These are phyloP conservation scores for Apostasia ramifera DNA, from an alignment of 106 monocot species.

Conservation along the genomic window DNA sequence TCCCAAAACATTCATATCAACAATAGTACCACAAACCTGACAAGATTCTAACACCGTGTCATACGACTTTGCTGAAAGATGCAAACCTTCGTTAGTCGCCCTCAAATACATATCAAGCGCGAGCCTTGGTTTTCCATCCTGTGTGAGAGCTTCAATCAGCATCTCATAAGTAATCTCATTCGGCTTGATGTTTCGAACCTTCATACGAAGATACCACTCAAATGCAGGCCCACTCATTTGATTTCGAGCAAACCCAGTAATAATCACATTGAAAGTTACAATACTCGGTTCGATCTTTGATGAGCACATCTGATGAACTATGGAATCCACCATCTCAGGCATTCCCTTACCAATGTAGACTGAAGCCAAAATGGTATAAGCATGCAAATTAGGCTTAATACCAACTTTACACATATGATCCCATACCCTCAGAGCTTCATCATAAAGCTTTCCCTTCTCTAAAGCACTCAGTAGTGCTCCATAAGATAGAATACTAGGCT, in stretches of 20 bases:
- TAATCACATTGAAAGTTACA: constrained; percentile 91
- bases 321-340: constrained; percentile 48
- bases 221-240: constrained; percentile 46
- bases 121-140: constrained; percentile 61
- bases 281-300: constrained; percentile 61
- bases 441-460: constrained; percentile 87
- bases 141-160: constrained; percentile 51
- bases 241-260: constrained; percentile 57
- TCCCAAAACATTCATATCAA: constrained; percentile 47
- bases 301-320: constrained; percentile 54
- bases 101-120: constrained; percentile 74
- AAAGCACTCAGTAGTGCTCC: constrained; percentile 81
- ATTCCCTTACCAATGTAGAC: constrained; percentile 61
- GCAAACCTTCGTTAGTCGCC: constrained; percentile 46
- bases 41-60: constrained; percentile 56
- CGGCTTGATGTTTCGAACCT: constrained; percentile 49
- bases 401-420: constrained; percentile 89
- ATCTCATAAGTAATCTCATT: constrained; percentile 88
- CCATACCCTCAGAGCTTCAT: constrained; percentile 82
- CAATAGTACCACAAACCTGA: constrained; percentile 18
- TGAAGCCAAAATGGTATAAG: constrained; percentile 81
- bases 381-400: constrained; percentile 64
- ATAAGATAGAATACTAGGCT: constrained; percentile 76
- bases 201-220: constrained; percentile 94
- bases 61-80: constrained; percentile 58